Base-by-base conservation (phyloP, 768 basidiomycete genomes). In the Trametes villosa region DNA sequence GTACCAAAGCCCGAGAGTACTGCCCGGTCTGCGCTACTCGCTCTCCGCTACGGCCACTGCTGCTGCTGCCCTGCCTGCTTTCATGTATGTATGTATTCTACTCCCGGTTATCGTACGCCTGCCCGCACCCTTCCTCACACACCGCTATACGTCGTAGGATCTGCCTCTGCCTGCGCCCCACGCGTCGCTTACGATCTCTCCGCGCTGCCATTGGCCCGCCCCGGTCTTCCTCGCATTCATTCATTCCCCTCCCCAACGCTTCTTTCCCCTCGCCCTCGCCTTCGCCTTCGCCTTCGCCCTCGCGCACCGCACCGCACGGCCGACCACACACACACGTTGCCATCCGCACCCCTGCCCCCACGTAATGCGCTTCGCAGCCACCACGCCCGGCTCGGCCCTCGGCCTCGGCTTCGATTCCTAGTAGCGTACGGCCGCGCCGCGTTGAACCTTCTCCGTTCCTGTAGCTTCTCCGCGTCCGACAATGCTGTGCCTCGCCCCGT, bases 51-150 rank as follows among this genome's bases (percentile, higher is more conserved):
- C 42, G 40, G 33, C 33, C 13, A 13, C 13, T 34, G 33, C 33
- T 34, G 33, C 33, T 40, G 41, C 53, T 42, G 40, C 53, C 13
- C 18, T 24, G n/a, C 7, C 41, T 45, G 53, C 44, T 20, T 41
- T 30, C 49, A 18, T 59, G 41, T 58, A 18, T 59, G 51, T 59
- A 52, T 52, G 49, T 57, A 48, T 52, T 46, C 57, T 59, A 53
- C 57, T 52, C 34, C 42, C 30, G 41, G 50, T 38, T 59, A 59
- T 59, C 57, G 51, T 53, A 59, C 50, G 57, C 50, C 45, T 40
- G 45, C 24, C 20, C 31, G 31, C 26, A 20, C 18, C 30, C 40
- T 51, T 59, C 57, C 49, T 59, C 49, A 51, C 56, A 24, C 41
- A 33, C 12, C 49, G 49, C 29, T 52, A 33, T 7, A 9, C 36